phyloP scores from a whole-genome alignment of 768 basidiomycete species.

The Neoboletus subvelutipes region DNA sequence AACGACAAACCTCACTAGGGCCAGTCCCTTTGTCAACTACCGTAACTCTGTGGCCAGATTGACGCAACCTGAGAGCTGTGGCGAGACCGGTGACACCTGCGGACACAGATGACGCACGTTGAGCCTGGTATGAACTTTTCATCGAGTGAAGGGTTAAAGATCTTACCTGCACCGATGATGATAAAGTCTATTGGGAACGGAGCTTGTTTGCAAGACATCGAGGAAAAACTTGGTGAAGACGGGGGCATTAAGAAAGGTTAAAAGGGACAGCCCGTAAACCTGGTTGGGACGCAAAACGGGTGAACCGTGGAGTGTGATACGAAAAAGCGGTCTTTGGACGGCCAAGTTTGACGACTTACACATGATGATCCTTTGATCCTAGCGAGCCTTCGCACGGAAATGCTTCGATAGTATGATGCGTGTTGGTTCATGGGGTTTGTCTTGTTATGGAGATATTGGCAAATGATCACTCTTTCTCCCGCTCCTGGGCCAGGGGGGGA shows the following conservation, averaged over 20 bases:
- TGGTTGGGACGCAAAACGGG: neutral
- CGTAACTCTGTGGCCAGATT: constrained; percentile 58
- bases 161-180: constrained; percentile 31
- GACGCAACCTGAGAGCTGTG: constrained; percentile 53
- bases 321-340: constrained; percentile 21
- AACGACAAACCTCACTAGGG: constrained; percentile 37
- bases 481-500: neutral
- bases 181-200: constrained; percentile 32
- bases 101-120: neutral
- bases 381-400: constrained; percentile 22
- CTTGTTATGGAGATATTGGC: constrained; percentile 9
- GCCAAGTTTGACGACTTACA: constrained; percentile 1
- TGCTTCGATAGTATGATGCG: constrained; percentile 6
- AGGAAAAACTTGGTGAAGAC: neutral
- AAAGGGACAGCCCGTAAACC: neutral
- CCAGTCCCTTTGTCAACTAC: constrained; percentile 54
- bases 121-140: neutral
- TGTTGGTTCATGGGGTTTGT: constrained; percentile 1
- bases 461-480: neutral
- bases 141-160: neutral
- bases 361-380: constrained; percentile 14
- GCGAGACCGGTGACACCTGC: constrained; percentile 55
- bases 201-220: constrained; percentile 25
- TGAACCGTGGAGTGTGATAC: neutral
- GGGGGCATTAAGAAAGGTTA: neutral